phyloP scores from a whole-genome alignment of 164 flowering plant species.

The Berberis vulgaris region DNA sequence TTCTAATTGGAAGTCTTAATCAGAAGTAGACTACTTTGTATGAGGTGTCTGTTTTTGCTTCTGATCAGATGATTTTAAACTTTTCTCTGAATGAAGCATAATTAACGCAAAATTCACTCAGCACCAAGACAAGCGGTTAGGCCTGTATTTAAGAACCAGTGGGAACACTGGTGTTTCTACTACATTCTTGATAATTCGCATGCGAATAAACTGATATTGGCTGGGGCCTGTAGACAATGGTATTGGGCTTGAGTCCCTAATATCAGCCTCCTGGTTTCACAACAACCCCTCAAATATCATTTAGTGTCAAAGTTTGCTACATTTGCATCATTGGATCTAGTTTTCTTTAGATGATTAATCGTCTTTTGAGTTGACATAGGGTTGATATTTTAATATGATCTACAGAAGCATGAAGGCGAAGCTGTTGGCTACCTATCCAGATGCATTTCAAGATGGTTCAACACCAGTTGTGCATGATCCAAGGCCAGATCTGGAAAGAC shows the following conservation, averaged over 20 bases:
- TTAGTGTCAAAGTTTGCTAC: background rate
- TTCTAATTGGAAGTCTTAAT: too few relatives aligned
- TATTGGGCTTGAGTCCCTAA: background rate
- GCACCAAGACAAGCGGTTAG: background rate
- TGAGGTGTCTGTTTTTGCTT: too few relatives aligned
- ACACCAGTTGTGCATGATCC: slow-evolving; percentile 37
- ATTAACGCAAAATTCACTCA: too few relatives aligned
- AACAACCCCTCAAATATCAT: background rate
- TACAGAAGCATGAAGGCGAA: slow-evolving; percentile 71
- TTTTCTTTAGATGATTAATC: background rate
- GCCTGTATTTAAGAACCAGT: background rate
- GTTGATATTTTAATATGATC: background rate
- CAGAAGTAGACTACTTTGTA: too few relatives aligned
- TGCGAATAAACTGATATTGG: too few relatives aligned
- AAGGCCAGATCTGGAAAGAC: slow-evolving; percentile 78
- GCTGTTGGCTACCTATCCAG: slow-evolving; percentile 69
- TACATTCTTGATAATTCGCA: too few relatives aligned
- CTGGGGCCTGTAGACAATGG: background rate
- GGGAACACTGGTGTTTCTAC: background rate
- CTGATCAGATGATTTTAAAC: too few relatives aligned
- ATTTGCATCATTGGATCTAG: background rate
- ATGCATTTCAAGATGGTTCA: slow-evolving; percentile 75
- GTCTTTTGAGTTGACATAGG: background rate
- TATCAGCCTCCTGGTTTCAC: background rate
- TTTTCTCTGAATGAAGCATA: too few relatives aligned